These are phyloP conservation scores for Symbiotaphrina buchneri DNA, from an alignment of 495 filamentous ascomycete genomes.

Conservation along the genomic window DNA sequence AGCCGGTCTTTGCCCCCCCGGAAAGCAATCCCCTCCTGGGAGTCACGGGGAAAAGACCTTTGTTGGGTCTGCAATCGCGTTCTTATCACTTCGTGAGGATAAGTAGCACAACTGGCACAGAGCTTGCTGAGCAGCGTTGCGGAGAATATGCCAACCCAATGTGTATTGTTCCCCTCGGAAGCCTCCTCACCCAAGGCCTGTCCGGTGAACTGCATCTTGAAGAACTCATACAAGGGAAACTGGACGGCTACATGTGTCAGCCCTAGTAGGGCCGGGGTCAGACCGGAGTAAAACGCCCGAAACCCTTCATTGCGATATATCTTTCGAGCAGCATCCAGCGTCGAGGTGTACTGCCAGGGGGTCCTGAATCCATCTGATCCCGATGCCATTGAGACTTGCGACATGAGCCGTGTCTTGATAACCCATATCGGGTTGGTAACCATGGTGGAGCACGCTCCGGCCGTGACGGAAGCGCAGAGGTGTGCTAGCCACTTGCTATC, in stretches of 20 bases:
- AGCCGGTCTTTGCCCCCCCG: constrained; percentile 29
- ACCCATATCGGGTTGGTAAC: constrained; percentile 99
- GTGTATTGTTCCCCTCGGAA: constrained; percentile 8
- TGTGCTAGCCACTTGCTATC: constrained; percentile 28
- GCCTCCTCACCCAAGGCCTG: constrained; percentile 45
- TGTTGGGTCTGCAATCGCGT: constrained; percentile 80
- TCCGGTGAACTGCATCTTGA: constrained; percentile 81
- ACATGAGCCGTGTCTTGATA: constrained; percentile 95
- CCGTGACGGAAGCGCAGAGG: constrained; percentile 61
- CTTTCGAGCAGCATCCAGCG: constrained; percentile 73
- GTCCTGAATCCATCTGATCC: constrained; percentile 25
- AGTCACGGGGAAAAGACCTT: constrained; percentile 28
- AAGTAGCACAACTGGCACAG: constrained; percentile 84
- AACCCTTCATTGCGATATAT: constrained; percentile 87
- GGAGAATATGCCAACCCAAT: constrained; percentile 53
- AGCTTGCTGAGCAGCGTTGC: constrained; percentile 93
- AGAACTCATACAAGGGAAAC: constrained; percentile 86
- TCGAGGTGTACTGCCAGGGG: constrained; percentile 78
- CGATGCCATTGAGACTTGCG: constrained; percentile 37
- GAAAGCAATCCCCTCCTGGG: constrained; percentile 34
- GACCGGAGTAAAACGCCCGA: constrained; percentile 81
- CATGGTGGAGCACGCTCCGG: constrained; percentile 79
- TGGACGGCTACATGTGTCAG: constrained; percentile 93
- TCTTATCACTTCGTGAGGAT: constrained; percentile 88
- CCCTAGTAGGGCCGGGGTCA: constrained; percentile 78